These are phyloP conservation scores for Tuber brumale DNA, from an alignment of 495 filamentous ascomycete genomes.

Conservation along the genomic window DNA sequence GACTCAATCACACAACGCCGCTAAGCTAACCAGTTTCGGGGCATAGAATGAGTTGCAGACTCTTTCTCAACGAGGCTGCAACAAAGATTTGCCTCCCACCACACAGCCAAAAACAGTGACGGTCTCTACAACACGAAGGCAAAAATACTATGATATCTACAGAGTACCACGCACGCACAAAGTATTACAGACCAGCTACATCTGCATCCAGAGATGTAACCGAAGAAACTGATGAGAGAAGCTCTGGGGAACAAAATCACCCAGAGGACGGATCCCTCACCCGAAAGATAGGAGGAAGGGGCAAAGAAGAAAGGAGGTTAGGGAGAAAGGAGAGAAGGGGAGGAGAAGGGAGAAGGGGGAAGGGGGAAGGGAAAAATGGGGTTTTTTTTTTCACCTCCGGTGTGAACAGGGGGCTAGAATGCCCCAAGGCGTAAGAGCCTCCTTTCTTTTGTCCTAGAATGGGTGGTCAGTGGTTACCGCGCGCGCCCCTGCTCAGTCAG, in stretches of 20 bases:
- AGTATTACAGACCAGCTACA: not conserved
- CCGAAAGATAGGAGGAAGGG: not conserved
- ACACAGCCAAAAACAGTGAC: constrained; percentile 33
- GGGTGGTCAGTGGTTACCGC: constrained; percentile 32
- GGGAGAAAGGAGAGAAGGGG: not conserved
- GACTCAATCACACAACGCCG: constrained; percentile 39
- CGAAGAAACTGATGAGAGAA: constrained; percentile 18
- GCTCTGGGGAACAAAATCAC: constrained; percentile 10
- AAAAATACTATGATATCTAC: constrained; percentile 24
- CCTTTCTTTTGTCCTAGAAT: constrained; percentile 13
- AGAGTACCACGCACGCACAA: constrained; percentile 15
- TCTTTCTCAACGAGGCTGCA: constrained; percentile 38
- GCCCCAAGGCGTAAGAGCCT: constrained; percentile 23
- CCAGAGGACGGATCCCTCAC: not conserved
- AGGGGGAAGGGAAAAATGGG: not conserved
- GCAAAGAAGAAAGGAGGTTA: not conserved
- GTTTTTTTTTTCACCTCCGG: not conserved
- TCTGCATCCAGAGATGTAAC: constrained; percentile 16
- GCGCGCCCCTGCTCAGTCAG: constrained; percentile 30
- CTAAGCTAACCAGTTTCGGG: constrained; percentile 35
- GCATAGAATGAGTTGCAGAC: constrained; percentile 39
- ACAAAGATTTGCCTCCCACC: constrained; percentile 37
- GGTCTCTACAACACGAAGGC: constrained; percentile 27
- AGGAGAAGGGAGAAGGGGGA: not conserved
- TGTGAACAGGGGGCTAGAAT: not conserved